These are phyloP conservation scores for Phlyctochytrium planicorne DNA, from an alignment of 192 early-diverging fungal species.

Conservation along the genomic window DNA sequence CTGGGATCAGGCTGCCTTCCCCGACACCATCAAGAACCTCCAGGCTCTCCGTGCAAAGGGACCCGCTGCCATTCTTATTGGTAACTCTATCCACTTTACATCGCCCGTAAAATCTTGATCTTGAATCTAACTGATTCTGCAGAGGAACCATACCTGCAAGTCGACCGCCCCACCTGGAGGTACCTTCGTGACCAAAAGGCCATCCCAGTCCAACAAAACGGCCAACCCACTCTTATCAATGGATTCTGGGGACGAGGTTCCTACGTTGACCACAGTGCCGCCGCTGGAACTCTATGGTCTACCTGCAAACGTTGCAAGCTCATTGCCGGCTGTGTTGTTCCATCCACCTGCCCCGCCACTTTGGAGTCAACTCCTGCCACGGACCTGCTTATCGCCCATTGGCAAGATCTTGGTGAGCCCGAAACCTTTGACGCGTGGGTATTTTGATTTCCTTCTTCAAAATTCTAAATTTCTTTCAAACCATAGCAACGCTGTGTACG, in stretches of 20 bases:
- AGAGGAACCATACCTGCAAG: not conserved
- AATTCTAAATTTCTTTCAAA: no score
- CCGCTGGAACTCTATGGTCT: slow-evolving; percentile 6
- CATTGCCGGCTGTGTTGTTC: slow-evolving; percentile 10
- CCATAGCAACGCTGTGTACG: slow-evolving; percentile 4
- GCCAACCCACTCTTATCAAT: not conserved
- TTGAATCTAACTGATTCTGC: no score
- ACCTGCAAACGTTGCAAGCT: slow-evolving; percentile 20
- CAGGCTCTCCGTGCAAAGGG: slow-evolving; percentile 6
- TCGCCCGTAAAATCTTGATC: no score
- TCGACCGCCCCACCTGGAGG: not conserved
- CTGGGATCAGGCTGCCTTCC: slow-evolving; percentile 20
- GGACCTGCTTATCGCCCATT: slow-evolving; percentile 8
- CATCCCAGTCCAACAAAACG: no score
- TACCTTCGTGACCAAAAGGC: no score
- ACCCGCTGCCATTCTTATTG: not conserved
- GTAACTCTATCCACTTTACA: no score
- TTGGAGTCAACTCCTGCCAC: not conserved
- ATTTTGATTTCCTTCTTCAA: no score
- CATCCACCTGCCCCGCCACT: not conserved
- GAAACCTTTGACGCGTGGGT: slow-evolving; percentile 7
- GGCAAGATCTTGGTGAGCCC: slow-evolving; percentile 22
- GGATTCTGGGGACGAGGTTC: not conserved
- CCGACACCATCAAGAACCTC: slow-evolving; percentile 9
- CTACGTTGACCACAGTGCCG: slow-evolving; percentile 9